Evolutionary conservation across 306 rosid genomes (phyloP), one percentile per base, ranked within the genome.

Genomic region (Fragaria iinumae): DNA sequence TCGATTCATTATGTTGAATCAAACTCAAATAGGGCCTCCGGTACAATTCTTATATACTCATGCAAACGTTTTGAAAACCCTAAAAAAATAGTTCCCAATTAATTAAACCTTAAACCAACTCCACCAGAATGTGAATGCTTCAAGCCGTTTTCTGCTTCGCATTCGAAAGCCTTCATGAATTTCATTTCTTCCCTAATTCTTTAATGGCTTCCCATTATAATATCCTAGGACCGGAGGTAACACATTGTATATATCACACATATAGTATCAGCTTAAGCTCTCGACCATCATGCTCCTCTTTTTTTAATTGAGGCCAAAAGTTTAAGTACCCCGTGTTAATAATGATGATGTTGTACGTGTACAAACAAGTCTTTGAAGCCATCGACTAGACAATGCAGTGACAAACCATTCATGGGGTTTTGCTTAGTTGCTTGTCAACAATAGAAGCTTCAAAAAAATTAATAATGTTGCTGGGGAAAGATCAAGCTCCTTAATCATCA

Each of bases 361-460:
- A 16, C 0, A 38, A 32, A 74, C 1, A 34, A 79, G 82, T 80
- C 80, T 65, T 71, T 79, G 77, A 84, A 81, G 44, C 71, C 80
- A 68, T 63, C 69, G 65, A 66, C 69, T 7, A 6, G 66, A 72
- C 76, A 53, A 72, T 11, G 48, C 4, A 65, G 69, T 65, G 44
- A 80, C 82, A 74, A 74, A 82, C 78, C 84, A 84, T 80, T 83
- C 88, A 74, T 84, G 92, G 79, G 25, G 84, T 79, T 23, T 59
- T 69, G 38, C 38, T 70, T 77, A 14, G 36, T 63, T 63, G 3
- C 73, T 85, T 69, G 84, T 88, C 97, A 81, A 84, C 87, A 80
- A 86, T 71, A 80, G 76, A 81, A 80, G 83, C 78, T 59, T 75
- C 78, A 41, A 41, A 1, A 52, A 10, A 49, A 69, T 44, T 65